These are phyloP conservation scores for Holtermannia corniformis DNA, from an alignment of 768 basidiomycete species.

Conservation along the genomic window DNA sequence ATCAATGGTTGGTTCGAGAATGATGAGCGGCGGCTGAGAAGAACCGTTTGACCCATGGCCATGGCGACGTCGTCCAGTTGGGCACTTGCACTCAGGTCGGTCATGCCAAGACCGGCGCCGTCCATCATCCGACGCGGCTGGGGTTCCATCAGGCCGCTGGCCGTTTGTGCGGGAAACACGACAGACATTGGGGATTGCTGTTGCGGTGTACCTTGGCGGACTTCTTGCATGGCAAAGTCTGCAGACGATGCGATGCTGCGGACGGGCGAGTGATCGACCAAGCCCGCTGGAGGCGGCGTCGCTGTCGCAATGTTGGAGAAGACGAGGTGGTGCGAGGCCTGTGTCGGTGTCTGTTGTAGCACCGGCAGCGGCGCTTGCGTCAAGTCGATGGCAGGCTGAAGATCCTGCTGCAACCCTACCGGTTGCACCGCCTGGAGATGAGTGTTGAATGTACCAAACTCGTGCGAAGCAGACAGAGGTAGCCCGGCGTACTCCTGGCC, in stretches of 20 bases:
- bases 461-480: conserved; percentile 2
- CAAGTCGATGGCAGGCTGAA: conserved; percentile 5
- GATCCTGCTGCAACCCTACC: conserved; percentile 39
- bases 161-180: neutral
- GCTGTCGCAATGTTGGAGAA: neutral
- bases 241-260: too few relatives aligned
- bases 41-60: neutral
- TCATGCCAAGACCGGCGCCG: neutral
- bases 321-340: neutral
- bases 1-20: too few relatives aligned
- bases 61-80: neutral
- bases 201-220: neutral
- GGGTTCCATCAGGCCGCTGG: neutral
- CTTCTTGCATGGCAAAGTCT: neutral
- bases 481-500: neutral
- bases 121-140: neutral
- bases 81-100: too few relatives aligned
- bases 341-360: neutral
- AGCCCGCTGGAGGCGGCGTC: neutral
- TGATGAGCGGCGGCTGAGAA: conserved; percentile 7
- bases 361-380: too few relatives aligned
- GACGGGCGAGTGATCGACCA: neutral
- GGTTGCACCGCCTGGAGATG: conserved; percentile 9
- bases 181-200: neutral
- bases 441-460: conserved; percentile 1